Base-by-base conservation (phyloP, 2,329 filamentous ascomycete genomes). In the Cyclaneusma minus region DNA sequence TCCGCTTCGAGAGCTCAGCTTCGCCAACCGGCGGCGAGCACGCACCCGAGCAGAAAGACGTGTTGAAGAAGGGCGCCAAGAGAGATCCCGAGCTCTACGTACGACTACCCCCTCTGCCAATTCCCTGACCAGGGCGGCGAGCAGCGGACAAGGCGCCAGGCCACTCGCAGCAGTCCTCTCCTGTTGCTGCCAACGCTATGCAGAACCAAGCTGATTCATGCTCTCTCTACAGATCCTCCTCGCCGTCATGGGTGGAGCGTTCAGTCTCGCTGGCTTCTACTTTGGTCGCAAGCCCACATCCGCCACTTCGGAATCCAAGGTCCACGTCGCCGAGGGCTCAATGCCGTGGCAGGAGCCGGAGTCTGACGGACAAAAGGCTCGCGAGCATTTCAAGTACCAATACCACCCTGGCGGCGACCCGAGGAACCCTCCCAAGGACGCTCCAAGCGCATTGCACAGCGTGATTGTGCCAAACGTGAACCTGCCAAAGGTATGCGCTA, bases 391-490 rank as follows among this genome's bases (percentile, higher is more conserved):
- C 53, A 72, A 73, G 50, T 80, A 79, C 51, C 55, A n/a, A n/a
- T 67, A 64, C 48, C 60, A 66, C 29, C 41, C 66, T 65, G 80
- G 82, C 44, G 89, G 85, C 44, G 82, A 95, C 58, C 57, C 65
- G 48, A 73, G 49, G 55, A 64, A 74, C 48, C 59, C 69, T 35
- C 78, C 80, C 52, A 83, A 77, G 62, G 82, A 94, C 47, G 89
- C 89, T 35, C 89, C 89, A 40, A 92, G 82, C 55, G 89, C 89
- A 37, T 61, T 98, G 58, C 93, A 98, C 67, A 80, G 79, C 38
- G 85, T 94, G 43, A 76, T 98, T 50, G 66, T 98, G 29, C 89
- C 89, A 47, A 78, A 92, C 49, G 85, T 98, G 49, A 89, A 77
- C 48, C 64, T 95, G 42, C 85, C 89, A 49, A 84, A 78, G 75